These are phyloP conservation scores for Mucor lusitanicus DNA, from an alignment of 371 early-diverging fungal genomes.

Conservation along the genomic window DNA sequence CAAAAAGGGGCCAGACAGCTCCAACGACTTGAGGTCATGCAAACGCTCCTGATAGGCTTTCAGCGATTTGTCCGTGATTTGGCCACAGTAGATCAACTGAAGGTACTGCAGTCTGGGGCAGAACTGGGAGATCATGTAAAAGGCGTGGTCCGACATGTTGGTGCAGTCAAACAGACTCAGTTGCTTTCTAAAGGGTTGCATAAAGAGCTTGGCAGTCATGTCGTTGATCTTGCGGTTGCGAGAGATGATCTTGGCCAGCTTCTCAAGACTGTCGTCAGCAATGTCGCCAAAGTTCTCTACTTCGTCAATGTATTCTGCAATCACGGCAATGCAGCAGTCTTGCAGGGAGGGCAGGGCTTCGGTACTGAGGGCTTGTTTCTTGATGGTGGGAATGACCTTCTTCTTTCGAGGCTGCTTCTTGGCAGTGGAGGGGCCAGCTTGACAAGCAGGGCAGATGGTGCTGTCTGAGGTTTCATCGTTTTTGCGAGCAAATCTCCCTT, in stretches of 20 bases:
- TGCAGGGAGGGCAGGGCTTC: constrained; percentile 46
- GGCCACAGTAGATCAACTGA: constrained; percentile 77
- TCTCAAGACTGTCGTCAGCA: constrained; percentile 63
- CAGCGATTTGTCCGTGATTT: constrained; percentile 63
- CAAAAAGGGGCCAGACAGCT: constrained; percentile 76
- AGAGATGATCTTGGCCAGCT: constrained; percentile 79
- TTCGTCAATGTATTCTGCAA: constrained; percentile 74
- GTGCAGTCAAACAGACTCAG: constrained; percentile 84
- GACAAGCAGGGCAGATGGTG: constrained; percentile 56
- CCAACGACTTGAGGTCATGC: constrained; percentile 52
- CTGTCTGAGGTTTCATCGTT: constrained; percentile 22
- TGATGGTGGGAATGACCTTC: constrained; percentile 24
- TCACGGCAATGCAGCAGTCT: constrained; percentile 71
- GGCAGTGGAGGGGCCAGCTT: constrained; percentile 22
- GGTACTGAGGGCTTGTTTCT: constrained; percentile 26
- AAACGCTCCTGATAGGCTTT: constrained; percentile 49
- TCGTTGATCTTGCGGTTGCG: constrained; percentile 71
- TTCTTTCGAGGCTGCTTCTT: constrained; percentile 24
- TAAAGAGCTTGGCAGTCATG: constrained; percentile 71
- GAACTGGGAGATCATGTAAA: constrained; percentile 64
- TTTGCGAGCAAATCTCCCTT: constrained; percentile 54
- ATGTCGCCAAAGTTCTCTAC: constrained; percentile 86
- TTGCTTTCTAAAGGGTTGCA: constrained; percentile 58
- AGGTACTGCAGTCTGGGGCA: constrained; percentile 63
- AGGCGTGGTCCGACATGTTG: constrained; percentile 54